Base-by-base conservation (phyloP, 148 eudicot species). In the Silene latifolia region DNA sequence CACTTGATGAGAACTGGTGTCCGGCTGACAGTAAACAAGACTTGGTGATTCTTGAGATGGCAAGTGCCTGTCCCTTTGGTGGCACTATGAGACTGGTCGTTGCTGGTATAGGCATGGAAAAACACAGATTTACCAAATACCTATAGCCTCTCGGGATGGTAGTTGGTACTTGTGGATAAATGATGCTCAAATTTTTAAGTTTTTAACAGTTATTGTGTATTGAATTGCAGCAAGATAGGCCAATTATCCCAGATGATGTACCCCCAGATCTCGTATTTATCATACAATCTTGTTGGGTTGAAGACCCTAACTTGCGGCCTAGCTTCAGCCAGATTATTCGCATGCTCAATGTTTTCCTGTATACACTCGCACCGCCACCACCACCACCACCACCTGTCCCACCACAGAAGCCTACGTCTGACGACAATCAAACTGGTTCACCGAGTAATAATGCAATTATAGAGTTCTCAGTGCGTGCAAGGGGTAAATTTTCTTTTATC, bases 261-360 rank as follows among this genome's bases (percentile, higher is more conserved):
- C 81, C 98, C 69, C 85, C 90, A 10, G 98, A 89, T 48, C 86
- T 92, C 2, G 96, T 89, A 32, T 92, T 86, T 81, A 88, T 90
- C 72, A 83, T 92, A 44, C 96, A 88, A 24, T 92, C 98, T 67
- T 87, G 98, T 64, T 92, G 98, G 98, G 91, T 87, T 12, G 98
- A 92, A 82, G 96, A 92, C 80, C 85, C 98, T 13, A 88, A 88
- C 74, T 76, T 90, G 82, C 87, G 98, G 42, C 98, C 98, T 19
- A 83, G 91, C 84, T 92, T 92, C 80, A 85, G 84, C 82, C 98
- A 90, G 84, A 90, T 92, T 8, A 86, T 90, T 35, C 92, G 93
- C 63, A 86, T 92, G 91, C 89, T 92, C 25, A 88, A 90, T 65
- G 76, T 79, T 11, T 90, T 83, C 75, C 79, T 85, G 64, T 89